Evolutionary conservation across 1,139 yeast species (phyloP), one percentile per base, ranked within the genome.

Genomic region (Saccharomycopsis hybrid): DNA sequence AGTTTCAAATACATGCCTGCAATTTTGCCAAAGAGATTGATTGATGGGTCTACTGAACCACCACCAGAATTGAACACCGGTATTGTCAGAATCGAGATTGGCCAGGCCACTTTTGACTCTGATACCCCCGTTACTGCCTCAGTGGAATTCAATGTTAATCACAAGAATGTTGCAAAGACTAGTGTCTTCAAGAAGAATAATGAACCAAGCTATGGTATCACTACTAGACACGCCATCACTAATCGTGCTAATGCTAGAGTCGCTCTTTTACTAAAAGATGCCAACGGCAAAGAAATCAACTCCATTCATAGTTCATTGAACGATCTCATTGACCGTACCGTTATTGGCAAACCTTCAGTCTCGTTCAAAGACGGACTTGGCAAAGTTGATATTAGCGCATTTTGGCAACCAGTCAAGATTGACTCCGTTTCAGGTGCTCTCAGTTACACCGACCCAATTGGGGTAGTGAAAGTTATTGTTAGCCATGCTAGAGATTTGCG

Each of bases 21-120:
- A 25, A 69, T 89, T 56, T 88, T 84, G 64, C 83, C 95, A 36
- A 75, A 78, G 51, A 76, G 74, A 57, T 76, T 82, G 58, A 89
- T 87, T 2, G 96, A 88, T 66, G 97, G 97, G 50, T 85, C 94
- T 7, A 72, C 76, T 47, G 83, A 80, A 58, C 90, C 95, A 45
- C 89, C 95, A 44, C 96, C 96, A 48, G 96, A 89, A 58, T 78
- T 88, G 65, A 89, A 88, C 66, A 87, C 97, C 24, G 98, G 98
- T 73, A 83, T 92, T 60, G 80, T 85, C 30, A 77, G 82, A 60
- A 65, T 85, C 53, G 73, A 70, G 51, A 62, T 79, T 46, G 58
- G 64, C n/a, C 82, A 78, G 28, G 73, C 82, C 65, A 70, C 74
- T 11, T 54, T 60, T 29, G 63, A 61, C 53, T 65, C 71, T 66